These are phyloP conservation scores for Krasilnikovozyma curviuscula DNA, from an alignment of 768 basidiomycete genomes.

Conservation along the genomic window DNA sequence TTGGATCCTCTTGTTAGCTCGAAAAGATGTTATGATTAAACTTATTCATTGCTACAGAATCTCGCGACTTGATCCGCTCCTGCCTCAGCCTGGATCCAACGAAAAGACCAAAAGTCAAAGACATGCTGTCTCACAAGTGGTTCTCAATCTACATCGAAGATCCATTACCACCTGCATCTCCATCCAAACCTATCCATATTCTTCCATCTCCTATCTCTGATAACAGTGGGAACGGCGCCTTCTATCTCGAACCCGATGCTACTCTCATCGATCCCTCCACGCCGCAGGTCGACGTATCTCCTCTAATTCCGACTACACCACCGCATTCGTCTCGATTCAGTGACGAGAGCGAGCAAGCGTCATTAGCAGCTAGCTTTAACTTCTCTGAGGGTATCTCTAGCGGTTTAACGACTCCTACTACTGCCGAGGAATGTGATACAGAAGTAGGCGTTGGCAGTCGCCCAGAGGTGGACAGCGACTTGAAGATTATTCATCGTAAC, in stretches of 20 bases:
- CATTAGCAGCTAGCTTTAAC: conserved; percentile 5
- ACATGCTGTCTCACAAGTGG: conserved; percentile 74
- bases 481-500: conserved; percentile 21
- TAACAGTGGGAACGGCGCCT: conserved; percentile 3
- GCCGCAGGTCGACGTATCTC: no score
- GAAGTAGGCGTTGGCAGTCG: conserved; percentile 14
- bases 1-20: neutral
- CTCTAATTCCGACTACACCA: no score
- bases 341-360: no score
- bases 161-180: neutral
- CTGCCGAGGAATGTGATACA: conserved; percentile 19
- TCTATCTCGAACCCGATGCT: neutral
- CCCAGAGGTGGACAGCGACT: conserved; percentile 5
- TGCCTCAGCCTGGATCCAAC: conserved; percentile 59
- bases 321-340: no score
- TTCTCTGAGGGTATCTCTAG: conserved; percentile 16
- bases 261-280: no score
- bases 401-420: conserved; percentile 21
- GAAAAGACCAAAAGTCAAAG: conserved; percentile 57
- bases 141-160: conserved; percentile 31
- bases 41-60: conserved; percentile 36
- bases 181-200: neutral
- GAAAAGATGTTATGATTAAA: neutral
- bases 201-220: conserved; percentile 8
- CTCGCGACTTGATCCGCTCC: conserved; percentile 59